Percentiles rank a stretch among this genome's conserved stretches.
Evolutionary conservation across 345 rosid genomes (phyloP).

Genomic region (Murraya koenigii): DNA sequence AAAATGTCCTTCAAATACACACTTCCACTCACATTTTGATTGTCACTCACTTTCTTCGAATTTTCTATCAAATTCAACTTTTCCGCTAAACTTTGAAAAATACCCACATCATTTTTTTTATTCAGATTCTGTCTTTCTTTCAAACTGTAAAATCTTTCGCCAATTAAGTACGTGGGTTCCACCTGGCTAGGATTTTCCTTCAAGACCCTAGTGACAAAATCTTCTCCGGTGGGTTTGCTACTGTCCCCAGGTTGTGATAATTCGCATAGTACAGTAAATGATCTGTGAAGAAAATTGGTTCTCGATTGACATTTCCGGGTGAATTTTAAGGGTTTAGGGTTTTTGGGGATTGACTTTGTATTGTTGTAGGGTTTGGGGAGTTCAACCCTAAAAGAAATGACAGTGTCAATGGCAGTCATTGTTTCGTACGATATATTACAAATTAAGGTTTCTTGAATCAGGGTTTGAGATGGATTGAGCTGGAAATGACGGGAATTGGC

Average conservation of each 20-base stretch:
- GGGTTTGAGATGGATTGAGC: not conserved
- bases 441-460: not conserved
- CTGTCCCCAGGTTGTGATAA: slow-evolving; percentile 29
- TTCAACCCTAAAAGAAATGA: slow-evolving; percentile 39
- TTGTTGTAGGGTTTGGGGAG: slow-evolving; percentile 33
- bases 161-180: slow-evolving; percentile 63
- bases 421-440: not conserved
- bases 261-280: slow-evolving; percentile 52
- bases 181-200: slow-evolving; percentile 85
- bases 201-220: slow-evolving; percentile 66
- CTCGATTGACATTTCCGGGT: slow-evolving; percentile 26
- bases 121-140: slow-evolving; percentile 55
- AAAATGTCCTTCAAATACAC: slow-evolving; percentile 77
- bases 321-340: slow-evolving; percentile 12
- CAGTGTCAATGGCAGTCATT: slow-evolving; percentile 50
- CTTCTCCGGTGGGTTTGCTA: slow-evolving; percentile 36
- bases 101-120: slow-evolving; percentile 37
- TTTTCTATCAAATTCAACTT: slow-evolving; percentile 38
- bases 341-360: slow-evolving; percentile 20
- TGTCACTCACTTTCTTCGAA: slow-evolving; percentile 24
- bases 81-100: slow-evolving; percentile 40
- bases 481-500: not conserved
- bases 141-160: slow-evolving; percentile 52
- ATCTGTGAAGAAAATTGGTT: slow-evolving; percentile 40
- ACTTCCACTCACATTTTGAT: slow-evolving; percentile 28